phyloP scores from a whole-genome alignment of 371 early-diverging fungal species.

The Mucor racemosus region DNA sequence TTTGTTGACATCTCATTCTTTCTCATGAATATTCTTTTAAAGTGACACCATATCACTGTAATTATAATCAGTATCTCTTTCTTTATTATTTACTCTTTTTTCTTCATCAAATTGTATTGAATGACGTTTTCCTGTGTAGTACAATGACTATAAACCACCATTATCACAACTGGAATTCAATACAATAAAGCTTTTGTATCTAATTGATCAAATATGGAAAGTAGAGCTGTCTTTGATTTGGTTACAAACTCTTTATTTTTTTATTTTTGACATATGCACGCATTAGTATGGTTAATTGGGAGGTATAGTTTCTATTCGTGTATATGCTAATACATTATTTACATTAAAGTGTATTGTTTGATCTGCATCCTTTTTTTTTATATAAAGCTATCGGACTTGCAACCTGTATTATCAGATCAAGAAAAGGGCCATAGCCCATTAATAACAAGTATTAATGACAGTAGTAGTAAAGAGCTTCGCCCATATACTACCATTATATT shows the following conservation, averaged over 20 bases:
- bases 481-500: background rate
- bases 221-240: background rate
- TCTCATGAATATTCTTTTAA: background rate
- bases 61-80: background rate
- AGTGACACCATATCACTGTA: background rate
- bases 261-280: background rate
- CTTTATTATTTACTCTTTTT: background rate
- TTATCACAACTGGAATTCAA: background rate
- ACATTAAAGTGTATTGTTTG: background rate
- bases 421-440: background rate
- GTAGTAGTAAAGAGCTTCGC: background rate
- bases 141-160: background rate
- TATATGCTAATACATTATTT: no score
- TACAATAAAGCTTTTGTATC: slow-evolving; percentile 1
- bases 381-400: background rate
- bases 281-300: no score
- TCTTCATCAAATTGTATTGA: background rate
- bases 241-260: background rate
- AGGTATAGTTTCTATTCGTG: no score
- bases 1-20: background rate
- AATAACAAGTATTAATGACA: background rate
- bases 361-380: background rate
- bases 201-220: slow-evolving; percentile 4
- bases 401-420: background rate
- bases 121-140: background rate